These are phyloP conservation scores for Fusarium protoensiforme DNA, from an alignment of 2,329 filamentous ascomycete species.

Conservation along the genomic window DNA sequence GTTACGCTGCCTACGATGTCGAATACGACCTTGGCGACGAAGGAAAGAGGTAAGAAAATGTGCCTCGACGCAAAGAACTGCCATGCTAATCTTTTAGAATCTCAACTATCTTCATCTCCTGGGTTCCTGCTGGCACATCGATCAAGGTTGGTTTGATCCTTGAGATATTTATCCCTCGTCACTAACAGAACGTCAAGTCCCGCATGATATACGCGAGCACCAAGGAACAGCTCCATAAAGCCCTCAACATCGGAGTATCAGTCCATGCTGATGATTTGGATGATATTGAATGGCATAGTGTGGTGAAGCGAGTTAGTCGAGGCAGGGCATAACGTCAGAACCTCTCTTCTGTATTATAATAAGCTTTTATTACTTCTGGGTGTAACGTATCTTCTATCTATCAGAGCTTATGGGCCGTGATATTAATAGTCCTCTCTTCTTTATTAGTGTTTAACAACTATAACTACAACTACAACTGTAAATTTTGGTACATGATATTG, in stretches of 20 bases:
- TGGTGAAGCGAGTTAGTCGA: background rate
- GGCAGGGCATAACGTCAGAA: background rate
- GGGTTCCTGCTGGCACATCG: background rate
- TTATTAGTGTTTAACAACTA: too few species aligned
- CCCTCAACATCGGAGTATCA: background rate
- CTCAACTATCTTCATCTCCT: background rate
- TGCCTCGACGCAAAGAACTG: background rate
- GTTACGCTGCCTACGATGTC: background rate
- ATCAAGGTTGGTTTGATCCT: background rate
- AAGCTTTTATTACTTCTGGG: background rate
- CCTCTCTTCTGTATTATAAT: background rate
- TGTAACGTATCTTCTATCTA: background rate
- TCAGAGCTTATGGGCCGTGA: background rate
- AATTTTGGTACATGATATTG: background rate
- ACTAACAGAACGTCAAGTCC: background rate
- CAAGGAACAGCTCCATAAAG: background rate
- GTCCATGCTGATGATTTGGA: constrained; percentile 2
- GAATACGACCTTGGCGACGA: background rate
- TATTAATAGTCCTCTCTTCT: too few species aligned
- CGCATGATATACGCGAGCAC: background rate
- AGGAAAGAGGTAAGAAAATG: background rate
- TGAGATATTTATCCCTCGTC: background rate
- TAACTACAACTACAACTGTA: too few species aligned
- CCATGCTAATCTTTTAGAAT: background rate
- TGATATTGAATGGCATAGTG: background rate